phyloP scores from a whole-genome alignment of 176 grass and related monocot genomes.

The Triticum aestivum region DNA sequence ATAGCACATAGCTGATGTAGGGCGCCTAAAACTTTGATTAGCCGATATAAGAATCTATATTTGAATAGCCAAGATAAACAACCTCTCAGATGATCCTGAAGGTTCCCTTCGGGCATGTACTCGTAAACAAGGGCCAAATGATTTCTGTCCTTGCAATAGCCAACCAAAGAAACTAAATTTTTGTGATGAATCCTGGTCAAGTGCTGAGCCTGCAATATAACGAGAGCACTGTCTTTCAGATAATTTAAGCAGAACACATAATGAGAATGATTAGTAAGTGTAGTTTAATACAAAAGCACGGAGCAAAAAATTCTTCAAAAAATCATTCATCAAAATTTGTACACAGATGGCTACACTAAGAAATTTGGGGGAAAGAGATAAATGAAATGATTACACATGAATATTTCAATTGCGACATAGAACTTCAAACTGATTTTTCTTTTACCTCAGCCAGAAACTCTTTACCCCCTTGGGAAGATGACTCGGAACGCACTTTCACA shows the following conservation, averaged over 20 bases:
- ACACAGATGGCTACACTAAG: background rate
- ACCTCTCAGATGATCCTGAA: conserved; percentile 48
- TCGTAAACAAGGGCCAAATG: conserved; percentile 51
- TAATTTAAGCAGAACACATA: background rate
- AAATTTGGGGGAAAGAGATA: background rate
- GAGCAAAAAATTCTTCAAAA: background rate
- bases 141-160: conserved; percentile 59
- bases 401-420: background rate
- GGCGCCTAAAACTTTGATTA: background rate
- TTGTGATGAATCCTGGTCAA: conserved; percentile 69
- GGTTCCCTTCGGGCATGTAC: conserved; percentile 45
- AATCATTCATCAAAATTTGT: background rate
- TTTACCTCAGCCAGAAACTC: conserved; percentile 73
- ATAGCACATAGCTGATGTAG: background rate
- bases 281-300: background rate
- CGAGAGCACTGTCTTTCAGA: background rate
- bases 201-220: conserved; percentile 45
- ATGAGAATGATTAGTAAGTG: background rate
- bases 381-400: background rate
- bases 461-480: conserved; percentile 46
- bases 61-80: conserved; percentile 8
- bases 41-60: background rate
- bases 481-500: conserved; percentile 48
- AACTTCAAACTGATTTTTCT: background rate
- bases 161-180: conserved; percentile 61